phyloP scores from a whole-genome alignment of 768 basidiomycete genomes.

The Sarcodon sp. region DNA sequence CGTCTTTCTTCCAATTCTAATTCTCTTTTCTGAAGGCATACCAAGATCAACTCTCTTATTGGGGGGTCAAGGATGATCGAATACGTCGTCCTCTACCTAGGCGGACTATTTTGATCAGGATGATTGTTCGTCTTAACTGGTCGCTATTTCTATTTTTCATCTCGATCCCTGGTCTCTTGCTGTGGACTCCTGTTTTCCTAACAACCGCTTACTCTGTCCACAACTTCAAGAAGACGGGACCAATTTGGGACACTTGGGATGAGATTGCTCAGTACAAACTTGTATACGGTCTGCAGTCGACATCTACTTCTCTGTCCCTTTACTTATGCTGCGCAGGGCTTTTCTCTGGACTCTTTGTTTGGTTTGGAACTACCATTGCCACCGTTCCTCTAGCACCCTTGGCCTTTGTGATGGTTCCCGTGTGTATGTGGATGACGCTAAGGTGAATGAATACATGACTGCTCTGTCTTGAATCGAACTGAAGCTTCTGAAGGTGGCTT shows the following conservation, averaged over 20 bases:
- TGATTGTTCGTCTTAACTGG: constrained; percentile 55
- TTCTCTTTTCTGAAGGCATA: constrained; percentile 36
- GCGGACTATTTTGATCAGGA: constrained; percentile 43
- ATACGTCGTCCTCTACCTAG: constrained; percentile 52
- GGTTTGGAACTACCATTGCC: constrained; percentile 35
- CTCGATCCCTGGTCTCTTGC: constrained; percentile 63
- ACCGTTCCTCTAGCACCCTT: constrained; percentile 52
- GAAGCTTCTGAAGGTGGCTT: constrained; percentile 33
- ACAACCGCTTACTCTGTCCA: constrained; percentile 59
- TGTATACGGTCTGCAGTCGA: constrained; percentile 39
- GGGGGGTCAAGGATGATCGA: constrained; percentile 79
- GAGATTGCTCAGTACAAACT: constrained; percentile 88
- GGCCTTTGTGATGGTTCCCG: constrained; percentile 49
- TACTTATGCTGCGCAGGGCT: constrained; percentile 16
- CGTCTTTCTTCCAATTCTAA: background rate
- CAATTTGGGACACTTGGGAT: constrained; percentile 78
- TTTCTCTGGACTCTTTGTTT: constrained; percentile 58
- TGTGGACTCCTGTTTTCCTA: constrained; percentile 73
- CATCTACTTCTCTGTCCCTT: background rate
- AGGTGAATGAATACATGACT: constrained; percentile 17
- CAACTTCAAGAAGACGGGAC: constrained; percentile 72
- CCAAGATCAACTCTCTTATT: constrained; percentile 54
- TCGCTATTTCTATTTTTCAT: constrained; percentile 45
- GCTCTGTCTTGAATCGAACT: background rate
- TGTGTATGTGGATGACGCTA: constrained; percentile 81